These are phyloP conservation scores for Pelargonium nanum DNA, from an alignment of 345 rosid genomes.

Conservation along the genomic window DNA sequence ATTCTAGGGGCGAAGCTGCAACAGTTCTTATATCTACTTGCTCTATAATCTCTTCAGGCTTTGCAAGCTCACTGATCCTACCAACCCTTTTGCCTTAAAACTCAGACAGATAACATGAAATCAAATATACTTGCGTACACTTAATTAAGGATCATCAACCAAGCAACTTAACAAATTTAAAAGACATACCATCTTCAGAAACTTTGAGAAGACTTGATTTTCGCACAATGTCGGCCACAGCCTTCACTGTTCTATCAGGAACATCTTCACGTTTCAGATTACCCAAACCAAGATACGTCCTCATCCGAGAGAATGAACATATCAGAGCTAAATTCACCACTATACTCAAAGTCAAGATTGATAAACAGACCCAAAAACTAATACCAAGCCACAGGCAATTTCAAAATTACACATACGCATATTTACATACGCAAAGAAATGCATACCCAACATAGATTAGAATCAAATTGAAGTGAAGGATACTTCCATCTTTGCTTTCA, in stretches of 20 bases:
- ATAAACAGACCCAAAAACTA: background rate
- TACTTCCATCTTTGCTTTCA: slow-evolving; percentile 29
- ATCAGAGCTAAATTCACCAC: slow-evolving; percentile 34
- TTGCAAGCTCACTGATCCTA: slow-evolving; percentile 25
- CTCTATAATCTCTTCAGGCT: slow-evolving; percentile 28
- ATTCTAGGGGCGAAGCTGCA: slow-evolving; percentile 35
- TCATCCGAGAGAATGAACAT: slow-evolving; percentile 35
- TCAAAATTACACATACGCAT: background rate
- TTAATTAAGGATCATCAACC: background rate
- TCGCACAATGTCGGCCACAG: slow-evolving; percentile 20
- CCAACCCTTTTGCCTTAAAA: slow-evolving; percentile 37
- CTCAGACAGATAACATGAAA: background rate
- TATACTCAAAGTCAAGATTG: slow-evolving; percentile 13
- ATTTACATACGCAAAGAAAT: background rate
- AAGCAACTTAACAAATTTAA: background rate
- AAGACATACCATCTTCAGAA: slow-evolving; percentile 24
- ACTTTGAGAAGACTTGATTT: slow-evolving; percentile 23
- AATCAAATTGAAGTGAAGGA: slow-evolving; percentile 13
- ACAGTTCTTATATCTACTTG: slow-evolving; percentile 40
- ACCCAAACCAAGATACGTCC: slow-evolving; percentile 26
- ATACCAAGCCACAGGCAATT: background rate
- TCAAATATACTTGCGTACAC: background rate
- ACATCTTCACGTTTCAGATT: slow-evolving; percentile 18
- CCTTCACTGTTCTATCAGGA: slow-evolving; percentile 8
- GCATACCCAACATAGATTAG: background rate